These are phyloP conservation scores for Lonicera japonica DNA, from an alignment of 129 eudicot genomes.

Conservation along the genomic window DNA sequence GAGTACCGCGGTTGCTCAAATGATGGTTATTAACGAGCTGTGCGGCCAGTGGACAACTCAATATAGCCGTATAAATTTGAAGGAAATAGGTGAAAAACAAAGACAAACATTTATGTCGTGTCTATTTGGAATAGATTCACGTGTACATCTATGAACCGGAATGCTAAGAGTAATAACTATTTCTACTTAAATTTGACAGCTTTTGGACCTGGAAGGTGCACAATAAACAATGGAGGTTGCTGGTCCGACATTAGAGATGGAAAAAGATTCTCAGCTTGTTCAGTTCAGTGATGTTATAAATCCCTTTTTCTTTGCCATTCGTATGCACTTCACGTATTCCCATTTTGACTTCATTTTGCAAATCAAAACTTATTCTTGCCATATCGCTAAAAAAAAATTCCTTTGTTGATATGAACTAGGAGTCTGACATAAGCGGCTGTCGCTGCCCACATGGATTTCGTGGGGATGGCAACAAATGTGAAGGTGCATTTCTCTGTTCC, in stretches of 20 bases:
- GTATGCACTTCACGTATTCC: background rate
- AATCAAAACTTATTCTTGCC: background rate
- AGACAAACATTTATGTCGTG: too few relatives aligned
- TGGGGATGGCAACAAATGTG: constrained; percentile 79
- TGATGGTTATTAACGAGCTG: too few relatives aligned
- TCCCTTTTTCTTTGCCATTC: background rate
- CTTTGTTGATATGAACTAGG: constrained; percentile 32
- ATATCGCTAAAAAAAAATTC: too few relatives aligned
- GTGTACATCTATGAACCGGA: too few relatives aligned
- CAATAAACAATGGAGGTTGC: constrained; percentile 78
- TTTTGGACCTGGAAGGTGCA: constrained; percentile 86
- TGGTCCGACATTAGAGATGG: constrained; percentile 77
- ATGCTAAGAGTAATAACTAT: too few relatives aligned
- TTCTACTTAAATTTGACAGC: constrained; percentile 36
- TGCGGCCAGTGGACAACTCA: too few relatives aligned
- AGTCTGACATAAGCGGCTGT: constrained; percentile 60
- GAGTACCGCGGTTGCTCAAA: too few relatives aligned
- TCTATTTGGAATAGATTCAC: too few relatives aligned
- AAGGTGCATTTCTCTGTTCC: constrained; percentile 33
- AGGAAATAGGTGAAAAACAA: too few relatives aligned
- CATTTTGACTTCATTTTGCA: background rate
- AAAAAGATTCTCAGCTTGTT: constrained; percentile 66
- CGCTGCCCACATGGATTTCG: constrained; percentile 74
- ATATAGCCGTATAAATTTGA: too few relatives aligned
- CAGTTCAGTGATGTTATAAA: constrained; percentile 35